These are phyloP conservation scores for Gnomoniopsis sp. DNA, from an alignment of 2,329 filamentous ascomycete genomes.

Conservation along the genomic window DNA sequence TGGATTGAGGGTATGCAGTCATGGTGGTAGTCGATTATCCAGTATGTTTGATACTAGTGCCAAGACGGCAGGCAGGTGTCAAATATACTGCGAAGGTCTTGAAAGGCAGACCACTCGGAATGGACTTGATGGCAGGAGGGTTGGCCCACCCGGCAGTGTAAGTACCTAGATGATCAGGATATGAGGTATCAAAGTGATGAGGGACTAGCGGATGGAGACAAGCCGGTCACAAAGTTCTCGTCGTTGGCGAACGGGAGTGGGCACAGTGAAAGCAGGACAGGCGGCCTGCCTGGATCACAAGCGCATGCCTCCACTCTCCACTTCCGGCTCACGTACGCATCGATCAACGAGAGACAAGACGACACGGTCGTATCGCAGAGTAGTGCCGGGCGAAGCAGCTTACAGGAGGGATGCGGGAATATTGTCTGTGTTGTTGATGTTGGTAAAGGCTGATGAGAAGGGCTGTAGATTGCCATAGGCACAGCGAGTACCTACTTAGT, in stretches of 20 bases:
- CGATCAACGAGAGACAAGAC: not conserved
- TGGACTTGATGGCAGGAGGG: too few relatives aligned
- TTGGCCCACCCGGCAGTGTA: too few relatives aligned
- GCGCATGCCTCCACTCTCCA: not conserved
- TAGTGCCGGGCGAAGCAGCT: not conserved
- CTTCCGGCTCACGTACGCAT: not conserved
- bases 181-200: not conserved
- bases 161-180: not conserved
- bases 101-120: not conserved
- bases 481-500: too few relatives aligned
- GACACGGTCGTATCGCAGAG: not conserved
- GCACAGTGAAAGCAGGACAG: not conserved
- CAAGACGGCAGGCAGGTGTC: not conserved
- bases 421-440: too few relatives aligned
- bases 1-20: not conserved
- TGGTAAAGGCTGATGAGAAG: not conserved
- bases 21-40: not conserved
- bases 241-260: not conserved
- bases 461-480: too few relatives aligned
- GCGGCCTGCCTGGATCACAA: constrained; percentile 1
- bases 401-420: not conserved
- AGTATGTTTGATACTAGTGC: not conserved
- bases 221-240: too few relatives aligned
- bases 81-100: not conserved
- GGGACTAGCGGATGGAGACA: not conserved